Conservation (phyloP, 768 basidiomycete species). For the Arthromyces matolae region DNA sequence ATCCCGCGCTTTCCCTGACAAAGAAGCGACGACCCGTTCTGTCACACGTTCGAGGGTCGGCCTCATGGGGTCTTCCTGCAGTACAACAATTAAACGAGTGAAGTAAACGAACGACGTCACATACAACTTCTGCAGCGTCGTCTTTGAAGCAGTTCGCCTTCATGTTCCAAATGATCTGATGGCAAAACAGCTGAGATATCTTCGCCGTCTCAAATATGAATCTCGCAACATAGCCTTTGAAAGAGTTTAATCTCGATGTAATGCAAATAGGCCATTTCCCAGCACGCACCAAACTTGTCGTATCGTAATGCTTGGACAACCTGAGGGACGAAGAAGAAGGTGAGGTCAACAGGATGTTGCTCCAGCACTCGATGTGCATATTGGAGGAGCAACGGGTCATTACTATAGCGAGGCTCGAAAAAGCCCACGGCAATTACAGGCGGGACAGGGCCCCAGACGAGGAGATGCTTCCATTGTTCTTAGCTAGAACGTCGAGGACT, state of each 20-base stretch:
- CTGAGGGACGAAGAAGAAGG: constrained; percentile 99
- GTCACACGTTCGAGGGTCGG: constrained; percentile 90
- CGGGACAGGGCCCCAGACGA: constrained; percentile 86
- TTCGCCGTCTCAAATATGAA: constrained; percentile 98
- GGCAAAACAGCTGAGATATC: constrained; percentile 96
- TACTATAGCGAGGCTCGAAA: constrained; percentile 82
- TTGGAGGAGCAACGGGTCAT: constrained; percentile 85
- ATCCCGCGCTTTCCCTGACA: constrained; percentile 82
- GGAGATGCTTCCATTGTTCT: constrained; percentile 56
- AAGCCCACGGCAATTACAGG: constrained; percentile 78
- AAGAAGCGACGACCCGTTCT: constrained; percentile 68
- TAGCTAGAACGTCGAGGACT: neutral
- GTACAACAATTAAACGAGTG: neutral
- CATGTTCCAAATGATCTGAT: constrained; percentile 99
- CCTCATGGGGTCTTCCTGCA: constrained; percentile 92
- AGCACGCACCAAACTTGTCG: constrained; percentile 72
- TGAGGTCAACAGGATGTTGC: constrained; percentile 90
- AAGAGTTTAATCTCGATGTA: neutral
- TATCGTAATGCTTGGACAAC: constrained; percentile 93
- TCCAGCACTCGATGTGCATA: constrained; percentile 94
- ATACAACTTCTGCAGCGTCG: constrained; percentile 78
- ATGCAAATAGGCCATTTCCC: neutral
- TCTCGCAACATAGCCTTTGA: constrained; percentile 81
- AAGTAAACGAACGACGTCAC: constrained; percentile 21
- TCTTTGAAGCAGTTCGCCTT: constrained; percentile 96